Evolutionary conservation across 495 filamentous ascomycete genomes (phyloP).

Genomic region (Penicillium diatomitis): DNA sequence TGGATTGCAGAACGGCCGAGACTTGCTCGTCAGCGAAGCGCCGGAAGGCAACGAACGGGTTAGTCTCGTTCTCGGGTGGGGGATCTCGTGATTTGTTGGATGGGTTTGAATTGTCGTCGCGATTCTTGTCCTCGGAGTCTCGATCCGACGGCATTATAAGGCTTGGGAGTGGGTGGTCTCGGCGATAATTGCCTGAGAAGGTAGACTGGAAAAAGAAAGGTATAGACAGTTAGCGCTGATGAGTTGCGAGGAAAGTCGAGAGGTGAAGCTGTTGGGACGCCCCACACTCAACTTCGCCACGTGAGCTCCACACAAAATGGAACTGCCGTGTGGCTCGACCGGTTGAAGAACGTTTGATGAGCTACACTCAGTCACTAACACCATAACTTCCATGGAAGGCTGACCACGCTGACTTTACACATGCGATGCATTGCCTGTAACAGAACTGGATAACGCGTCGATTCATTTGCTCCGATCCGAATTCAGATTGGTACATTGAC

Average conservation of each 20-base stretch:
- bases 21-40: slow-evolving; percentile 52
- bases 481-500: too few relatives aligned
- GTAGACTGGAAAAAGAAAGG: slow-evolving; percentile 1
- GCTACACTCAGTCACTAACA: too few relatives aligned
- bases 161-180: not conserved
- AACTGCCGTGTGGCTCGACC: slow-evolving; percentile 2
- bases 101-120: slow-evolving; percentile 1
- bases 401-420: not conserved
- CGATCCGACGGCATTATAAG: slow-evolving; percentile 21
- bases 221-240: slow-evolving; percentile 18
- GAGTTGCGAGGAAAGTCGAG: slow-evolving; percentile 11
- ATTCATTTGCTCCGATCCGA: too few relatives aligned
- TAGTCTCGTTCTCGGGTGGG: slow-evolving; percentile 28
- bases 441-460: too few relatives aligned
- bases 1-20: slow-evolving; percentile 43
- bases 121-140: slow-evolving; percentile 11
- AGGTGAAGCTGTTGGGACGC: slow-evolving; percentile 22
- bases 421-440: too few relatives aligned
- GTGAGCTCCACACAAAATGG: slow-evolving; percentile 12
- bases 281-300: slow-evolving; percentile 23
- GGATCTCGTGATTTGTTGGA: slow-evolving; percentile 7
- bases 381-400: too few relatives aligned
- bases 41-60: slow-evolving; percentile 53
- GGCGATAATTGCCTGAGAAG: not conserved
- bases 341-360: not conserved